phyloP scores from a whole-genome alignment of 371 early-diverging fungal genomes.

The Mortierella sp. region DNA sequence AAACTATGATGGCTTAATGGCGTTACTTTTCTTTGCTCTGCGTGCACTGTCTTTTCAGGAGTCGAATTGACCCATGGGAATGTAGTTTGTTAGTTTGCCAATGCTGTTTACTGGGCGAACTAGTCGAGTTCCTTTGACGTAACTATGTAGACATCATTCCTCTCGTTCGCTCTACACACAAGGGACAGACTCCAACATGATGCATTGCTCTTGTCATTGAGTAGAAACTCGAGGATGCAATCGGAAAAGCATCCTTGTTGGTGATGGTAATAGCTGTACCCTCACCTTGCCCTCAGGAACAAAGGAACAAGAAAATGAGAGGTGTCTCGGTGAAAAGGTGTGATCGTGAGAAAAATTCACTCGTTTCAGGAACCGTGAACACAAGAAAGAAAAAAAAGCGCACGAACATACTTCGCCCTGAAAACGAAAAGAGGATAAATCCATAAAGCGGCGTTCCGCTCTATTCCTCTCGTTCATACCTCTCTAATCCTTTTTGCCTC shows the following conservation, averaged over 20 bases:
- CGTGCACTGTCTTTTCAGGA: not conserved
- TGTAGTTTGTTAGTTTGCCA: too few relatives aligned
- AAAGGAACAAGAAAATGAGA: not conserved
- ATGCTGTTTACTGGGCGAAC: not conserved
- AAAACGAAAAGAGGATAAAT: not conserved
- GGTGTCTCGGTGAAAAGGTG: not conserved
- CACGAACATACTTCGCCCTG: not conserved
- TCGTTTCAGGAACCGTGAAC: not conserved
- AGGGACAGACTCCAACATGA: not conserved
- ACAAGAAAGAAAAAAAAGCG: not conserved
- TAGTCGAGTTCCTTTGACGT: not conserved
- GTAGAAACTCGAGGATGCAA: not conserved
- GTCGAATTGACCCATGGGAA: too few relatives aligned
- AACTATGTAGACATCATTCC: not conserved
- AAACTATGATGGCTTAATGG: not conserved
- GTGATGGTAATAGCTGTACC: too few relatives aligned
- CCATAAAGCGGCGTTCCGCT: too few relatives aligned
- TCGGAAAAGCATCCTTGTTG: not conserved
- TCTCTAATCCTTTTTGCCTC: not conserved
- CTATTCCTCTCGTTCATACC: not conserved
- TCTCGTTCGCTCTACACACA: not conserved
- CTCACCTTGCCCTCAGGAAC: not conserved
- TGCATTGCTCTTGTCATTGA: not conserved
- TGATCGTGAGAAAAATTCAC: slow-evolving; percentile 30
- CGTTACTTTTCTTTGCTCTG: not conserved